Base-by-base conservation (phyloP, 2,329 filamentous ascomycete species). In the Calonectria montana region DNA sequence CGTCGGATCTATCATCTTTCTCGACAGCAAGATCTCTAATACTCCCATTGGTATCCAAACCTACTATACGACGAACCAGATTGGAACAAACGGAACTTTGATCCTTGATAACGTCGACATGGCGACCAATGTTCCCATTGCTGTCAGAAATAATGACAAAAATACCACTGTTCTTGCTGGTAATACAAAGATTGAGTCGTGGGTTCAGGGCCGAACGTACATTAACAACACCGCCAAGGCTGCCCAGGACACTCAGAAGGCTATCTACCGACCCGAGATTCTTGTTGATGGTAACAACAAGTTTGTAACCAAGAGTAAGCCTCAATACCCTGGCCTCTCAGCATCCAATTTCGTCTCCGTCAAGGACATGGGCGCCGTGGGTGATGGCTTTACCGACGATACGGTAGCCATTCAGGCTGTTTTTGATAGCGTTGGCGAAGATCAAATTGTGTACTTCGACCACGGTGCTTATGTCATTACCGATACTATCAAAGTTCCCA, bases 101-200 rank as follows among this genome's bases (percentile, higher is more conserved):
- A 89, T 98, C 75, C 83, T 98, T 13, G 94, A 98, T 85, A 98
- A 98, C 76, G 94, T 97, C 41, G 95, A 98, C 84, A 95, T 98
- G 84, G 85, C 83, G 75, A 86, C 87, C 59, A 92, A 91, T 67
- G 91, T 94, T 65, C 87, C 89, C 8, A 87, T 90, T 29, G 94
- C 94, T 37, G 90, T 98, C 65, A 82, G 88, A 74, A 88, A 89
- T 76, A 82, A 86, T 21, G 87, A 86, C 73, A 92, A 91, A 53
- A 86, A 88, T 48, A 82, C 85, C 5, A 86, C 86, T 1, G 86
- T 98, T 50, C 89, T 98, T 35, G 84, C 87, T 2, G 95, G 94
- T 71, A 93, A 93, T 78, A 86, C 88, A 57, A 89, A 91, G 74
- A 88, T 98, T 70, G 82, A 86, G 3, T 92, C 91, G 5, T 99